Base-by-base conservation (phyloP, 1,139 yeast species). In the Martiniozyma asiatica region DNA sequence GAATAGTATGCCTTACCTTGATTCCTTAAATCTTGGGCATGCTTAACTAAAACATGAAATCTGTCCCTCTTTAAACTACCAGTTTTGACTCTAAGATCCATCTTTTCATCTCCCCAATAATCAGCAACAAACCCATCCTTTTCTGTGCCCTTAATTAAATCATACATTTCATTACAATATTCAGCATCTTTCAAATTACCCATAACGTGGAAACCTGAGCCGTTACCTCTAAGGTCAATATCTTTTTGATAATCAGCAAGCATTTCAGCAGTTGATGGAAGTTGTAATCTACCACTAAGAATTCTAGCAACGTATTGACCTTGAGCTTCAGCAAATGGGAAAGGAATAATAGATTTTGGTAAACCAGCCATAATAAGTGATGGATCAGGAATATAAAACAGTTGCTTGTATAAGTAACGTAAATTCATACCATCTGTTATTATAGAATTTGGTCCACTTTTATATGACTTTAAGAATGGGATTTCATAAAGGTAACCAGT, bases 301-400 rank as follows among this genome's bases (percentile, higher is more conserved):
- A 55, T 58, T 27, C 70, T 51, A 5, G 70, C 59, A 25, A 63
- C 51, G n/a, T 61, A 46, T 19, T 63, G 59, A 5, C 58, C 62
- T 44, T 66, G 71, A 13, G 61, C 58, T 46, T 66, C 71, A 5
- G 65, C 55, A 20, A 63, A 50, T 17, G 71, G 67, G 53, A 65
- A 59, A 13, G 73, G 73, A 18, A 63, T 53, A 14, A 64, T 55
- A 28, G 56, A 52, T 35, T 61, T 61, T 22, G 58, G 53, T 20
- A 66, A 42, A 2, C 59, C 64, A 8, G 58, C 46, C 32, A 61
- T 55, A 15, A 59, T 47, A 31, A 67, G 45, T 2, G 68, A 50
- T 2, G 70, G 65, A 38, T 67, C 73, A 2, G 57, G 42, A 22
- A 59, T 56, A 38, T 63, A 58, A 42, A 67, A 64, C 7, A 65